These are phyloP conservation scores for Tuber magnatum DNA, from an alignment of 495 filamentous ascomycete genomes.

Conservation along the genomic window DNA sequence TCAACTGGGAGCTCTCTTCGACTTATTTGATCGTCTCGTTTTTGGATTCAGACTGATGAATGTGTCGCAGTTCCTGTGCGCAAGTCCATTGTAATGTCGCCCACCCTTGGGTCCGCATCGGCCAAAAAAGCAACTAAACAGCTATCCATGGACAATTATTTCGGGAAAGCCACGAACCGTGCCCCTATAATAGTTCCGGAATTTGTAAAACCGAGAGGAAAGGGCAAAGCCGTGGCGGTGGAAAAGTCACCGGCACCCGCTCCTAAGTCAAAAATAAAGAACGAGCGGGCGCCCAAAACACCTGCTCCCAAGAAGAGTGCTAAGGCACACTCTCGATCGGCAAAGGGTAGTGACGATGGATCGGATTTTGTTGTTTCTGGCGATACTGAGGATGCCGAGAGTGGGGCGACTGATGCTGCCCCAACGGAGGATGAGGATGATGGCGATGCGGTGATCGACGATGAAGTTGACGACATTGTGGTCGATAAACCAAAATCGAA, in stretches of 20 bases:
- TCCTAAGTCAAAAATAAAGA: not conserved
- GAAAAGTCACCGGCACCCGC: constrained; percentile 10
- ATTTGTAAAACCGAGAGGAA: constrained; percentile 6
- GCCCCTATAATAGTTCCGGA: constrained; percentile 18
- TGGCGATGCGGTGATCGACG: constrained; percentile 17
- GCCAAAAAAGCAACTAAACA: constrained; percentile 28
- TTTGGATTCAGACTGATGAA: not conserved
- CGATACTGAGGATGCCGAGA: constrained; percentile 16
- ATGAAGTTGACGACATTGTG: constrained; percentile 12
- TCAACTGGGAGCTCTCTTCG: not conserved
- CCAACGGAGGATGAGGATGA: constrained; percentile 23
- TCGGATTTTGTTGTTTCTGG: constrained; percentile 26
- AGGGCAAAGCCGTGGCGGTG: constrained; percentile 16
- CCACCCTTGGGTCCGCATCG: constrained; percentile 3
- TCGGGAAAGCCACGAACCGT: constrained; percentile 6
- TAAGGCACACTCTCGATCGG: constrained; percentile 6
- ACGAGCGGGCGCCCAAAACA: constrained; percentile 8
- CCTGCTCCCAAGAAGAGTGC: constrained; percentile 19
- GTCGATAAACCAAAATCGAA: constrained; percentile 14
- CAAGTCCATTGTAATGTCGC: not conserved
- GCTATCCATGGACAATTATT: constrained; percentile 31
- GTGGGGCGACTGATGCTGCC: constrained; percentile 1
- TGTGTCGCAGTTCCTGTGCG: not conserved
- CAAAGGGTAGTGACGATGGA: constrained; percentile 18
- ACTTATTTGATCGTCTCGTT: not conserved